Evolutionary conservation across 345 rosid species (phyloP).

Genomic region (Arabis hirsuta): DNA sequence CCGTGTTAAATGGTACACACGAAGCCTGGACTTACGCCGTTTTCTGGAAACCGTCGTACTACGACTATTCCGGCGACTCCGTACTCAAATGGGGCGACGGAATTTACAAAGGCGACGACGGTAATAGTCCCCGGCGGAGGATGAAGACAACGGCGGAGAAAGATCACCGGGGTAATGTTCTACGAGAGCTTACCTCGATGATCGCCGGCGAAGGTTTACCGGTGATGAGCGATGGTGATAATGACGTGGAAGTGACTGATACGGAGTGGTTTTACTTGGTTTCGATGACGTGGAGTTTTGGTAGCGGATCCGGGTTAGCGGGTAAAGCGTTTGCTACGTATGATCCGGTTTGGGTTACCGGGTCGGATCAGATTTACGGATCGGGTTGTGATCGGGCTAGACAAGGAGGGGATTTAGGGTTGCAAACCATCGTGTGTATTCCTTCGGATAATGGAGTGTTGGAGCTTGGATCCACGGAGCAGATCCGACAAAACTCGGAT

Average conservation of each 20-base stretch:
- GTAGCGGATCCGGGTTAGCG: constrained; percentile 65
- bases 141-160: constrained; percentile 52
- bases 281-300: constrained; percentile 81
- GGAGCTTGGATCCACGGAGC: constrained; percentile 81
- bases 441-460: constrained; percentile 82
- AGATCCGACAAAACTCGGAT: constrained; percentile 67
- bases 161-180: constrained; percentile 66
- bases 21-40: constrained; percentile 90
- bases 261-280: constrained; percentile 90
- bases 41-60: constrained; percentile 79
- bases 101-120: constrained; percentile 80
- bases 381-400: constrained; percentile 71
- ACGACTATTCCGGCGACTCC: constrained; percentile 53
- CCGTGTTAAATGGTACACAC: constrained; percentile 67
- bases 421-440: constrained; percentile 75
- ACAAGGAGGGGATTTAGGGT: constrained; percentile 71
- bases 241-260: constrained; percentile 87
- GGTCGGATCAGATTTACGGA: constrained; percentile 54
- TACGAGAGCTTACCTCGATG: constrained; percentile 74
- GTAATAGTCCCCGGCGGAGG: constrained; percentile 43
- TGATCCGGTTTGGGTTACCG: constrained; percentile 68
- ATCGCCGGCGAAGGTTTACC: constrained; percentile 55
- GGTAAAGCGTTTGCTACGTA: constrained; percentile 68
- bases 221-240: constrained; percentile 32
- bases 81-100: constrained; percentile 92